These are phyloP conservation scores for Spiraea crenata DNA, from an alignment of 331 rosid genomes.

Conservation along the genomic window DNA sequence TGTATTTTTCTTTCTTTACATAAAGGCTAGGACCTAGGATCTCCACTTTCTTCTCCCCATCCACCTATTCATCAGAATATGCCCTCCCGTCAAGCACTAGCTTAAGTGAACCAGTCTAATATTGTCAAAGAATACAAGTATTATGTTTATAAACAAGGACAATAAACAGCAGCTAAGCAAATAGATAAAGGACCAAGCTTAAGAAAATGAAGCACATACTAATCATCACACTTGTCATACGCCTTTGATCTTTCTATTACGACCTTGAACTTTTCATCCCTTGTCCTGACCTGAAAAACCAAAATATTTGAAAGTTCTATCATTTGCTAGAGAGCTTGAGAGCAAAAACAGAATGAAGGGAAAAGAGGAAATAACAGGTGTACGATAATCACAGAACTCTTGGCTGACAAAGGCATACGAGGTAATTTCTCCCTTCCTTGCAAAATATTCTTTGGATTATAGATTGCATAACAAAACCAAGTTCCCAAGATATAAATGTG, in stretches of 20 bases:
- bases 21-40: too few species aligned
- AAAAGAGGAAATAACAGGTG: not conserved
- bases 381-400: not conserved
- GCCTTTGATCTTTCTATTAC: constrained; percentile 62
- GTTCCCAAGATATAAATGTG: too few species aligned
- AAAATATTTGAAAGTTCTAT: constrained; percentile 6
- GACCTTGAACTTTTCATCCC: constrained; percentile 48
- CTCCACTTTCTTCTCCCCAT: too few species aligned
- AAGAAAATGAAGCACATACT: constrained; percentile 11
- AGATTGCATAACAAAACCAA: not conserved
- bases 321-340: not conserved
- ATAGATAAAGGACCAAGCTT: not conserved
- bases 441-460: not conserved
- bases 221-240: constrained; percentile 42
- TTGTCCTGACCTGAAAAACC: constrained; percentile 58
- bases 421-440: not conserved
- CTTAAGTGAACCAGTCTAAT: not conserved
- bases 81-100: too few species aligned
- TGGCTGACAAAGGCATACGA: not conserved
- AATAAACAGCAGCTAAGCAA: not conserved
- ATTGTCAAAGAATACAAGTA: not conserved
- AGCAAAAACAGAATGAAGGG: not conserved
- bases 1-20: too few species aligned
- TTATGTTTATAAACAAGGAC: not conserved
- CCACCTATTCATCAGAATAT: too few species aligned